Percentiles rank a stretch among this genome's conserved stretches.
Evolutionary conservation across 1,284 basidiomycete species (phyloP).

Genomic region (Tilletia caries): DNA sequence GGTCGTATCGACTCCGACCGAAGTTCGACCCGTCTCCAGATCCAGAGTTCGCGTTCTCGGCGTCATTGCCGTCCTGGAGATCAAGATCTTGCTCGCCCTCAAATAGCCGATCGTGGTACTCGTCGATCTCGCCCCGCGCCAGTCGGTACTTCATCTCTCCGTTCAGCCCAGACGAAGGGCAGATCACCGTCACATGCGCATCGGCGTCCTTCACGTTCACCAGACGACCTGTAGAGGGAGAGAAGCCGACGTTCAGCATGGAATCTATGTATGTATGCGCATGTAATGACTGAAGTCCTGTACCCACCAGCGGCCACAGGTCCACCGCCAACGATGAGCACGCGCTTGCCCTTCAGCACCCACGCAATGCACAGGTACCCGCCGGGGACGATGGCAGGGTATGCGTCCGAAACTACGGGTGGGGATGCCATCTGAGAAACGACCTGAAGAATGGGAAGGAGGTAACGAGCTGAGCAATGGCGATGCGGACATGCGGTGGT

Average conservation of each 20-base stretch:
- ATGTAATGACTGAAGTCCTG: background rate
- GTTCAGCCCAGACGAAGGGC: constrained; percentile 42
- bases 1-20: constrained; percentile 60
- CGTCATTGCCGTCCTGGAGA: constrained; percentile 42
- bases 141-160: constrained; percentile 47
- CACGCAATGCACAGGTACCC: constrained; percentile 79
- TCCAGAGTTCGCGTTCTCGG: background rate
- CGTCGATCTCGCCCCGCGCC: constrained; percentile 20
- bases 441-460: too few relatives aligned
- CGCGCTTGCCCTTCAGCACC: constrained; percentile 74
- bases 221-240: constrained; percentile 30
- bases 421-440: background rate
- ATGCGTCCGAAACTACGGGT: constrained; percentile 21
- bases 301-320: constrained; percentile 68
- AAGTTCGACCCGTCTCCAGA: background rate
- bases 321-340: constrained; percentile 85
- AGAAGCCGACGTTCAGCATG: background rate
- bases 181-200: constrained; percentile 48
- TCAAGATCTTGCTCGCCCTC: constrained; percentile 23
- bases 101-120: constrained; percentile 53
- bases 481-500: too few relatives aligned
- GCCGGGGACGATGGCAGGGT: constrained; percentile 56
- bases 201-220: constrained; percentile 51
- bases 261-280: background rate
- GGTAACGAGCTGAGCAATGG: too few relatives aligned